Percentiles rank a stretch among this genome's conserved stretches.
Conservation (phyloP, 148 eudicot species). For the Rhododendron griersonianum region DNA sequence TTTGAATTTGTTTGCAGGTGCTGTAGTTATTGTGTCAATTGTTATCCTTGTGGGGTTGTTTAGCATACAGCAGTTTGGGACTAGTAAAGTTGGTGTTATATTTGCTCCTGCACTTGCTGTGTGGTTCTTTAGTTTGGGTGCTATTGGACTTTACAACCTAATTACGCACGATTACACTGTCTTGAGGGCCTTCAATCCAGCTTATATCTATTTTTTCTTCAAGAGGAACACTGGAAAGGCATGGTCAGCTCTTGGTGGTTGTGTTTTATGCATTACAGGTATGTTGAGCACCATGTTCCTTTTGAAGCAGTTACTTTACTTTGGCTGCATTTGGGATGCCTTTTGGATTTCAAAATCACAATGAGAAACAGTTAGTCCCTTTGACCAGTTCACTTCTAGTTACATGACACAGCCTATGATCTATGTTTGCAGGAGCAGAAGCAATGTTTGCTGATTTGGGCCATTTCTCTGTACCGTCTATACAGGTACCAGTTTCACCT, state of each 20-base stretch:
- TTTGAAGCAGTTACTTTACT: constrained; percentile 1
- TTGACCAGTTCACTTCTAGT: background rate
- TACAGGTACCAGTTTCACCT: constrained; percentile 50
- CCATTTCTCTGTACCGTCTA: constrained; percentile 87
- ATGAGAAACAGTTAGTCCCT: background rate
- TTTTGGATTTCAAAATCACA: background rate
- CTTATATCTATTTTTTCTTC: constrained; percentile 78
- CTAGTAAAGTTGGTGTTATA: constrained; percentile 84
- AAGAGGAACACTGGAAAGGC: constrained; percentile 59
- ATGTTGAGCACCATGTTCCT: constrained; percentile 5
- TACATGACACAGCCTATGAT: background rate
- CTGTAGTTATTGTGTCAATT: constrained; percentile 66
- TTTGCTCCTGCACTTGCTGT: constrained; percentile 94
- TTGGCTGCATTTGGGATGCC: background rate
- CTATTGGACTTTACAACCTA: constrained; percentile 81
- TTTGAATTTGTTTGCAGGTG: constrained; percentile 40
- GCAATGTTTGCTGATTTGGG: constrained; percentile 99
- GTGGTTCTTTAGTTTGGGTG: constrained; percentile 86
- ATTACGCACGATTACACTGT: constrained; percentile 52
- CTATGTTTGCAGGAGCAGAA: constrained; percentile 81
- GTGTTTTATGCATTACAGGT: constrained; percentile 99
- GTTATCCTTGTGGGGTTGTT: constrained; percentile 81
- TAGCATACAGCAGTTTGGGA: constrained; percentile 93
- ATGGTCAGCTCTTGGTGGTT: constrained; percentile 96
- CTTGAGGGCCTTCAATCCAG: constrained; percentile 81